Evolutionary conservation across 176 grass and related monocot genomes (phyloP).

Genomic region (Musa troglodytarum): DNA sequence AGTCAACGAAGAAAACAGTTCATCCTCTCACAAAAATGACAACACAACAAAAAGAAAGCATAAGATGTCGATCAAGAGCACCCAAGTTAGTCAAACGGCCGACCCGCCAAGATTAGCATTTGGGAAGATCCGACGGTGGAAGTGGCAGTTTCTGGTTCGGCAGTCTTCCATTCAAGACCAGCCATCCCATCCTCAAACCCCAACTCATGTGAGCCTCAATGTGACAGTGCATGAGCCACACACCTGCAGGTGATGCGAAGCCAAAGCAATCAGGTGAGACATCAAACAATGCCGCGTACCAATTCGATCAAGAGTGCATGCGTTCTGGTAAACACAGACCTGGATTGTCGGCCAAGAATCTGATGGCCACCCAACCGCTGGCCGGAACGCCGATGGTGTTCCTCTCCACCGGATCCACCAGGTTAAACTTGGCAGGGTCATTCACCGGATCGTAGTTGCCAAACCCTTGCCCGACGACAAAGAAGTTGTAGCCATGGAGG

Average conservation of each 20-base stretch:
- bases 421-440: neutral
- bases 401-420: slow-evolving; percentile 8
- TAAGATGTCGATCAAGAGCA: slow-evolving; percentile 4
- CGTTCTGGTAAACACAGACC: neutral
- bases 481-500: slow-evolving; percentile 12
- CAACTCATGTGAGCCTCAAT: slow-evolving; percentile 73
- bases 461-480: slow-evolving; percentile 4
- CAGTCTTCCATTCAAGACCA: slow-evolving; percentile 62
- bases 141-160: slow-evolving; percentile 69
- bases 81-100: slow-evolving; percentile 1
- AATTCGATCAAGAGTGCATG: no score
- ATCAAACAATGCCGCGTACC: neutral
- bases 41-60: slow-evolving; percentile 13
- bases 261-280: neutral
- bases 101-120: slow-evolving; percentile 25
- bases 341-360: slow-evolving; percentile 7
- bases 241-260: slow-evolving; percentile 25
- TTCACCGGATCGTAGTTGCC: slow-evolving; percentile 4
- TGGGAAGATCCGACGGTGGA: slow-evolving; percentile 66
- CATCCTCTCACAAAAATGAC: neutral
- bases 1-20: no score
- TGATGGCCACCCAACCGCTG: slow-evolving; percentile 4
- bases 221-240: slow-evolving; percentile 95
- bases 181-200: slow-evolving; percentile 80
- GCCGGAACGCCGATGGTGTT: slow-evolving; percentile 4